Evolutionary conservation across 2,329 filamentous ascomycete species (phyloP).

Genomic region (Pseudocercospora fuligena): DNA sequence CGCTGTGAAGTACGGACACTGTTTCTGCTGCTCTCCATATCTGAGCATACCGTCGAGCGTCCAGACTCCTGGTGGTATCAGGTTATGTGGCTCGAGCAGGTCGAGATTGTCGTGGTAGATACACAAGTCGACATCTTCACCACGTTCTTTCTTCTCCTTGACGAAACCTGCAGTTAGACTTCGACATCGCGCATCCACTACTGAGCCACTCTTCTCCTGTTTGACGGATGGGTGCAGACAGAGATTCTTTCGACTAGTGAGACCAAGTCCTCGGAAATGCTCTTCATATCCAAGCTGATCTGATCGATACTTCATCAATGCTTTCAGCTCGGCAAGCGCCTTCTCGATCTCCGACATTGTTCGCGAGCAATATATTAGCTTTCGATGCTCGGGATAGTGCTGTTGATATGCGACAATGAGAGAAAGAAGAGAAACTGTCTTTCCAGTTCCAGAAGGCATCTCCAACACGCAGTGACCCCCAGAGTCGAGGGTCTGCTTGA

Average conservation of each 20-base stretch:
- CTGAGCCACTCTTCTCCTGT: conserved; percentile 88
- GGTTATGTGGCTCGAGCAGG: conserved; percentile 88
- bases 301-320: conserved; percentile 91
- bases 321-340: conserved; percentile 86
- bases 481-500: conserved; percentile 87
- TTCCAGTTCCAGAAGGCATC: conserved; percentile 98
- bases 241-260: conserved; percentile 96
- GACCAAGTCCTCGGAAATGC: conserved; percentile 87
- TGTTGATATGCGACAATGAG: conserved; percentile 97
- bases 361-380: conserved; percentile 98
- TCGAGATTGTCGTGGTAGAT: conserved; percentile 99
- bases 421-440: conserved; percentile 92
- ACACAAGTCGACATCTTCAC: conserved; percentile 92
- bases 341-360: conserved; percentile 99
- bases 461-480: conserved; percentile 95
- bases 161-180: conserved; percentile 96
- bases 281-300: conserved; percentile 88
- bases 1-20: conserved; percentile 96
- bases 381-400: conserved; percentile 88
- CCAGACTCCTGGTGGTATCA: conserved; percentile 94
- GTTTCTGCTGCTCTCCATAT: conserved; percentile 94
- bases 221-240: conserved; percentile 96
- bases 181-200: conserved; percentile 95
- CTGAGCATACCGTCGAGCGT: conserved; percentile 86
- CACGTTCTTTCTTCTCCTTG: conserved; percentile 94